Conservation (phyloP, 331 rosid species). For the Prunus yedoensis region DNA sequence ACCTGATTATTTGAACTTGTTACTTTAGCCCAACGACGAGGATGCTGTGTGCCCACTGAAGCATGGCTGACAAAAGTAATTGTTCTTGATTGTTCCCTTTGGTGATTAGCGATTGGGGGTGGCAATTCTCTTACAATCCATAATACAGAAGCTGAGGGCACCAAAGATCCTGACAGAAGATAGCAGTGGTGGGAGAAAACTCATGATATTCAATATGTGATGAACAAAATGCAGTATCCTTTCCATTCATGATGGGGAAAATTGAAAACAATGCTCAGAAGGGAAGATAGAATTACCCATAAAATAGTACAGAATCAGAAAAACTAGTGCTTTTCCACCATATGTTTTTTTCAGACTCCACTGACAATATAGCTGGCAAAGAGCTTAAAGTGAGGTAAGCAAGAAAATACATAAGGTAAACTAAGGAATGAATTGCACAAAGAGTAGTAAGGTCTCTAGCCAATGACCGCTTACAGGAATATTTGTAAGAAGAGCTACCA, state of each 20-base stretch:
- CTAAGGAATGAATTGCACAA: conserved; percentile 1
- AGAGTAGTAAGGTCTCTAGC: background rate
- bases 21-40: conserved; percentile 38
- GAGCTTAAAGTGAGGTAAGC: conserved; percentile 22
- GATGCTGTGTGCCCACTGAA: conserved; percentile 26
- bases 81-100: conserved; percentile 45
- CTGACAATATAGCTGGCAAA: conserved; percentile 57
- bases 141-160: conserved; percentile 62
- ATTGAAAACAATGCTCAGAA: conserved; percentile 12
- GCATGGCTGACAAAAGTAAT: conserved; percentile 47
- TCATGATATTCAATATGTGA: background rate
- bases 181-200: background rate
- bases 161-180: conserved; percentile 47
- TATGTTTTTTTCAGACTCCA: conserved; percentile 45
- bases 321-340: conserved; percentile 41
- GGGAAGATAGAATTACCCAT: conserved; percentile 43
- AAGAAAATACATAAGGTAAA: conserved; percentile 2
- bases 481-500: conserved; percentile 56
- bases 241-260: background rate
- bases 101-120: conserved; percentile 32
- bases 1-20: conserved; percentile 59
- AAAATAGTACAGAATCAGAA: conserved; percentile 51
- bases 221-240: background rate
- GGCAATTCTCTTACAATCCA: conserved; percentile 78
- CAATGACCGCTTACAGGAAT: conserved; percentile 54